Evolutionary conservation across 768 basidiomycete species (phyloP).

Genomic region (Suillus fuscotomentosus): DNA sequence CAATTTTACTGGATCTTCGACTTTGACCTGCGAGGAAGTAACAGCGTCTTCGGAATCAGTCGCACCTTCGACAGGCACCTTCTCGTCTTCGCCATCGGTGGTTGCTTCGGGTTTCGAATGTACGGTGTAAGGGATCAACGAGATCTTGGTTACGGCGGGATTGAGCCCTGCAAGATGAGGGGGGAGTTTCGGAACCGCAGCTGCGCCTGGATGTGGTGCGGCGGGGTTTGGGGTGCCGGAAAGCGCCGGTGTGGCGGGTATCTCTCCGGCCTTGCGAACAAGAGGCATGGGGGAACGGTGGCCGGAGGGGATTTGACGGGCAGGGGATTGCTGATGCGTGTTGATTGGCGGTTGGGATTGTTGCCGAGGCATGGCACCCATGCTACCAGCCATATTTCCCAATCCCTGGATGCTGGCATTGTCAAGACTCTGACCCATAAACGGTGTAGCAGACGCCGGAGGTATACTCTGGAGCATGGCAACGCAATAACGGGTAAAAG

Average conservation of each 20-base stretch:
- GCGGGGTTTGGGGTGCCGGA: slow-evolving; percentile 16
- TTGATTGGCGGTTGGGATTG: slow-evolving; percentile 23
- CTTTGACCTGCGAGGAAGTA: slow-evolving; percentile 8
- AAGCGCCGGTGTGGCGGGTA: slow-evolving; percentile 8
- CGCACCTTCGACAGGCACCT: slow-evolving; percentile 17
- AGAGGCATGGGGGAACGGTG: slow-evolving; percentile 23
- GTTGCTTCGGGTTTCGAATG: slow-evolving; percentile 18
- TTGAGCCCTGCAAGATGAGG: slow-evolving; percentile 32
- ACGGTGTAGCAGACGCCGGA: slow-evolving; percentile 17
- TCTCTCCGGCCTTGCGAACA: slow-evolving; percentile 21
- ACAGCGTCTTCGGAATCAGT: slow-evolving; percentile 13
- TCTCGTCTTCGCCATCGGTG: slow-evolving; percentile 25
- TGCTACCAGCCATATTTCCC: slow-evolving; percentile 9
- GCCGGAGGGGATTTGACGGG: slow-evolving; percentile 15
- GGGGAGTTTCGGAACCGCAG: slow-evolving; percentile 30
- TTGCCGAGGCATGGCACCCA: slow-evolving; percentile 17
- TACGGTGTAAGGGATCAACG: slow-evolving; percentile 25
- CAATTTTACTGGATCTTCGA: slow-evolving; percentile 21
- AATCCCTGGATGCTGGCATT: slow-evolving; percentile 9
- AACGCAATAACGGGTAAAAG: slow-evolving; percentile 1
- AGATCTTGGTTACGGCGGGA: slow-evolving; percentile 29
- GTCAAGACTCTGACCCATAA: slow-evolving; percentile 22
- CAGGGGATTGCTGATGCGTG: slow-evolving; percentile 25
- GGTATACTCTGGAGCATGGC: slow-evolving; percentile 21
- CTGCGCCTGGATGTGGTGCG: slow-evolving; percentile 24